phyloP scores from a whole-genome alignment of 306 rosid genomes.

The Sicyos baderoa region DNA sequence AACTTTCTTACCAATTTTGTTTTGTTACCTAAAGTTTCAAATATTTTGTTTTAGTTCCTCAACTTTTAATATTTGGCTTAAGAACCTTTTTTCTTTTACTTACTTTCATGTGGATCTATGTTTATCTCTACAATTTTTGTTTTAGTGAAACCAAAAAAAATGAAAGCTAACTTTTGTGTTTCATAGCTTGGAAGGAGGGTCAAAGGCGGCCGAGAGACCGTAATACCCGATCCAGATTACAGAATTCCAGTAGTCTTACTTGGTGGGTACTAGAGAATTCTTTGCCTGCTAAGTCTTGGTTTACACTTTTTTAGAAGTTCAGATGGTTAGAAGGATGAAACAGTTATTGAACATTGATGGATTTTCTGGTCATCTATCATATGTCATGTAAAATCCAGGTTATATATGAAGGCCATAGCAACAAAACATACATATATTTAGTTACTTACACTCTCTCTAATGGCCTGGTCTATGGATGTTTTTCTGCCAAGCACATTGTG shows the following conservation, averaged over 20 bases:
- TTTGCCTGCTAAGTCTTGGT: conserved; percentile 15
- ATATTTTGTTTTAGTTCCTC: not conserved
- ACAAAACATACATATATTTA: not conserved
- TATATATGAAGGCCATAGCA: not conserved
- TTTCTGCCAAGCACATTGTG: not conserved
- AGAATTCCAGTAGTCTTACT: conserved; percentile 79
- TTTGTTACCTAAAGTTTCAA: not conserved
- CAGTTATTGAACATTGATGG: not conserved
- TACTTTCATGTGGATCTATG: not conserved
- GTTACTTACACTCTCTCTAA: not conserved
- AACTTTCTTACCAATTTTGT: not conserved
- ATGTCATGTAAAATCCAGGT: not conserved
- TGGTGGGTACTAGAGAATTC: conserved; percentile 42
- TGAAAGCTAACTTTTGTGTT: conserved; percentile 19
- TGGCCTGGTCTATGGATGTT: not conserved
- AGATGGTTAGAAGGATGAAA: not conserved
- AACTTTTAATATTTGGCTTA: not conserved
- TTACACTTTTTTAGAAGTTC: not conserved
- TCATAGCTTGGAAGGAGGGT: conserved; percentile 64
- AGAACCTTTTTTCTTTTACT: not conserved
- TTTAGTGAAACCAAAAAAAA: not conserved
- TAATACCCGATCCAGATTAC: conserved; percentile 86
- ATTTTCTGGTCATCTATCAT: not conserved
- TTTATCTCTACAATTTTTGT: conserved; percentile 1
- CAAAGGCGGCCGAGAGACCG: conserved; percentile 49